phyloP scores from a whole-genome alignment of 2,329 filamentous ascomycete species.

The Pyrenochaeta sp. region DNA sequence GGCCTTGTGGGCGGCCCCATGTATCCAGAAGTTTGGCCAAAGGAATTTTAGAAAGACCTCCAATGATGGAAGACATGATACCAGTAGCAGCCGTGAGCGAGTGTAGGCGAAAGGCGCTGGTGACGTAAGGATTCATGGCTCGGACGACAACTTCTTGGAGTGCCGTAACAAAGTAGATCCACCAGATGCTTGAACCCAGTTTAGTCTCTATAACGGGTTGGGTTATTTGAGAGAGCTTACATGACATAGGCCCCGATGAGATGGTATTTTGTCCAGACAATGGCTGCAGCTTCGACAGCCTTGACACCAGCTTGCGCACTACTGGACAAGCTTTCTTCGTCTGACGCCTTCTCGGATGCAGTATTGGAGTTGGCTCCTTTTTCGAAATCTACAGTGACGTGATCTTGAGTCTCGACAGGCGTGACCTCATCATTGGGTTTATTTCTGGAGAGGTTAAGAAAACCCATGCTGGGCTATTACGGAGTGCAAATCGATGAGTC shows the following conservation, averaged over 20 bases:
- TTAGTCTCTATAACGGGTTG: not conserved
- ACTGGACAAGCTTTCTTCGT: slow-evolving; percentile 18
- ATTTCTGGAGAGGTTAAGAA: slow-evolving; percentile 14
- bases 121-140: slow-evolving; percentile 50
- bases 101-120: slow-evolving; percentile 42
- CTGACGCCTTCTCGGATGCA: slow-evolving; percentile 11
- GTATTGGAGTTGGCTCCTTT: slow-evolving; percentile 4
- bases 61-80: slow-evolving; percentile 45
- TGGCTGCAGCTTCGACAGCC: slow-evolving; percentile 47
- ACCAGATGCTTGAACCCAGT: slow-evolving; percentile 50
- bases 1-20: slow-evolving; percentile 48
- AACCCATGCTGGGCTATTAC: slow-evolving; percentile 8
- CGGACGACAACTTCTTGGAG: slow-evolving; percentile 53
- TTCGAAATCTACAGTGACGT: slow-evolving; percentile 7
- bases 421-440: slow-evolving; percentile 15
- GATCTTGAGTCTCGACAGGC: slow-evolving; percentile 1
- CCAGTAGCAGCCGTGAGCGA: slow-evolving; percentile 43
- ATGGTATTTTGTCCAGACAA: slow-evolving; percentile 48
- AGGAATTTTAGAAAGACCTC: slow-evolving; percentile 46
- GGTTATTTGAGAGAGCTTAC: slow-evolving; percentile 25
- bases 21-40: slow-evolving; percentile 50
- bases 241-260: slow-evolving; percentile 45
- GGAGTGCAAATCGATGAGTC: not conserved
- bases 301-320: slow-evolving; percentile 48
- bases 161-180: slow-evolving; percentile 59